Conservation (phyloP, 2,329 filamentous ascomycete species). For the Xylariales sp. region DNA sequence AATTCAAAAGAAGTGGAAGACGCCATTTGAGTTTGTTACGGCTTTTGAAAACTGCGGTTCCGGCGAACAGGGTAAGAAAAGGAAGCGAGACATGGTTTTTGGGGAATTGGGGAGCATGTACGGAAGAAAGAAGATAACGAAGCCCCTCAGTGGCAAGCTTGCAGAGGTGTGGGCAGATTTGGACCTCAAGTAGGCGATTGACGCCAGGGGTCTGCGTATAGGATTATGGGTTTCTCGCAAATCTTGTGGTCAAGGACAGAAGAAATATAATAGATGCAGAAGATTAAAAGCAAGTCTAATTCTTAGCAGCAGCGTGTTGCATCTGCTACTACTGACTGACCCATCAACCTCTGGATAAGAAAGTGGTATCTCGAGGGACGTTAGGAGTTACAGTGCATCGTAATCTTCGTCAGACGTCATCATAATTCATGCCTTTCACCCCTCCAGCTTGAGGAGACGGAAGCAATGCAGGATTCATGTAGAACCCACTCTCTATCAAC, state of each 20-base stretch:
- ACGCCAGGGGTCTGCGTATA: too few species aligned
- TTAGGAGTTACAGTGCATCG: conserved; percentile 20
- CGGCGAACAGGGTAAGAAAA: conserved; percentile 47
- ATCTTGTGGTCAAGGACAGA: too few species aligned
- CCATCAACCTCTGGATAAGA: conserved; percentile 21
- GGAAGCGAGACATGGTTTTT: conserved; percentile 56
- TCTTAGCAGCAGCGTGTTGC: too few species aligned
- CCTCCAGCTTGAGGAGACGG: too few species aligned
- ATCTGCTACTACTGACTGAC: conserved; percentile 14
- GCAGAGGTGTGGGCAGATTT: conserved; percentile 65
- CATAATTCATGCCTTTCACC: conserved; percentile 5
- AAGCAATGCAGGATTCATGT: too few species aligned
- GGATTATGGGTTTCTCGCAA: too few species aligned
- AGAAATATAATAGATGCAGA: too few species aligned
- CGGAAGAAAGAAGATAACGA: conserved; percentile 64
- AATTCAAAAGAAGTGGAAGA: conserved; percentile 75
- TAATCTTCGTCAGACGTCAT: conserved; percentile 25
- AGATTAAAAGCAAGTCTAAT: too few species aligned
- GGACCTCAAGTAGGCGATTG: too few species aligned
- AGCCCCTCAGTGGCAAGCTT: conserved; percentile 61
- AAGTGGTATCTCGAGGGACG: conserved; percentile 21
- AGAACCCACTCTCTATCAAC: too few species aligned
- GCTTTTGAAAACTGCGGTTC: conserved; percentile 56
- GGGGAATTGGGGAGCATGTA: conserved; percentile 53
- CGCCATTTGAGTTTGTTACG: conserved; percentile 65